Conservation (phyloP, 1,284 basidiomycete genomes). For the Stereum hirsutum region DNA sequence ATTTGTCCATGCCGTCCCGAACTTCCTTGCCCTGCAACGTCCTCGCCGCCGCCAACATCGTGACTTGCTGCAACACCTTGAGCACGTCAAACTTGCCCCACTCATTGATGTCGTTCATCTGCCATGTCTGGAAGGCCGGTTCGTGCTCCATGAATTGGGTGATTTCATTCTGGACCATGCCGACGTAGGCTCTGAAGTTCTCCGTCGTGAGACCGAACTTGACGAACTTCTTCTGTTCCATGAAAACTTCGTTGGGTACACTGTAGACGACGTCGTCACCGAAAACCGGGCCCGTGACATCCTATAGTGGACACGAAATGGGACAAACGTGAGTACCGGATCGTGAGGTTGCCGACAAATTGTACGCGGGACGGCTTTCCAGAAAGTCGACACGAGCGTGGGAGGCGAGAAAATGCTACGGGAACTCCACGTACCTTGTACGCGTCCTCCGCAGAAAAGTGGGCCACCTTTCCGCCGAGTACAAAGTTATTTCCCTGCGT, state of each 20-base stretch:
- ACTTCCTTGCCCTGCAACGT: slow-evolving; percentile 91
- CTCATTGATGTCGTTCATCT: slow-evolving; percentile 52
- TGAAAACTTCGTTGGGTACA: slow-evolving; percentile 91
- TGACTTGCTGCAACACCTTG: slow-evolving; percentile 82
- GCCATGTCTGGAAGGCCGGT: slow-evolving; percentile 48
- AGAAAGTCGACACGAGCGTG: neutral
- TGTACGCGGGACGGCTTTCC: no score
- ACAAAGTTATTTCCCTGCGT: slow-evolving; percentile 93
- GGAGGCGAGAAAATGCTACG: neutral
- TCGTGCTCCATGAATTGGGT: slow-evolving; percentile 63
- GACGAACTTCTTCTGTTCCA: slow-evolving; percentile 99
- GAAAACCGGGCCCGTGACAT: slow-evolving; percentile 87
- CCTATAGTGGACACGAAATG: slow-evolving; percentile 36
- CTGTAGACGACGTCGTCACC: slow-evolving; percentile 98
- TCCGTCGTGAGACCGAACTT: slow-evolving; percentile 92
- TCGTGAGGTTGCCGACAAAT: neutral
- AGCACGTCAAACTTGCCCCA: slow-evolving; percentile 73
- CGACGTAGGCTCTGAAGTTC: slow-evolving; percentile 86
- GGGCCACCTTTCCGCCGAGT: slow-evolving; percentile 87
- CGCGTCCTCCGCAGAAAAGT: slow-evolving; percentile 94
- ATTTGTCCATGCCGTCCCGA: slow-evolving; percentile 65
- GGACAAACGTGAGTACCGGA: slow-evolving; percentile 9
- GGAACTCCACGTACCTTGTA: slow-evolving; percentile 64
- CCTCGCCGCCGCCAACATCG: slow-evolving; percentile 86
- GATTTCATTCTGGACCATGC: slow-evolving; percentile 85